Evolutionary conservation across 495 filamentous ascomycete genomes (phyloP).

Genomic region (Penicillium soppii): DNA sequence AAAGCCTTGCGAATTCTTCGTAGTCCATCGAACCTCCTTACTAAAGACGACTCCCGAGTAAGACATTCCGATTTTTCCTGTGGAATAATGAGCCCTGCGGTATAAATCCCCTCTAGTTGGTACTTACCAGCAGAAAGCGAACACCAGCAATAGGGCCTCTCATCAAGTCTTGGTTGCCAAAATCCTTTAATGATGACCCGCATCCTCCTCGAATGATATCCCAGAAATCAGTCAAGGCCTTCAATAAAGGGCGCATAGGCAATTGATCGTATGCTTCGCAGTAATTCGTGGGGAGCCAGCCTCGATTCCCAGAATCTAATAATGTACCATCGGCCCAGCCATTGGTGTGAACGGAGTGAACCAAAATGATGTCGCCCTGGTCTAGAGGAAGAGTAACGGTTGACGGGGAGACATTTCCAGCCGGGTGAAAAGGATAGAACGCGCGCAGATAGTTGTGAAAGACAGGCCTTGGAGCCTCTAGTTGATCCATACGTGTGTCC

Average conservation of each 20-base stretch:
- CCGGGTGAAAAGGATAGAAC: conserved; percentile 91
- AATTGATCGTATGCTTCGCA: conserved; percentile 91
- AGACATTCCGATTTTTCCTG: conserved; percentile 88
- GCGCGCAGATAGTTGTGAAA: conserved; percentile 96
- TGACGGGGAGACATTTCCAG: conserved; percentile 64
- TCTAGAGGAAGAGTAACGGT: conserved; percentile 87
- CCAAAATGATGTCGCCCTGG: conserved; percentile 86
- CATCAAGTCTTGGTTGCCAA: conserved; percentile 86
- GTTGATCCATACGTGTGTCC: conserved; percentile 45
- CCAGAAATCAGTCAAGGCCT: conserved; percentile 88
- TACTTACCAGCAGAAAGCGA: conserved; percentile 78
- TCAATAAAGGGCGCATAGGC: conserved; percentile 79
- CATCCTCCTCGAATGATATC: conserved; percentile 76
- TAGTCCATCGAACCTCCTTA: conserved; percentile 73
- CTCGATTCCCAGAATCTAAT: conserved; percentile 79
- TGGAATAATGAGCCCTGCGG: conserved; percentile 2
- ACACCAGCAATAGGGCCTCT: conserved; percentile 92
- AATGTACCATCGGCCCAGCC: conserved; percentile 99
- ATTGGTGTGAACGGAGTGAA: conserved; percentile 97
- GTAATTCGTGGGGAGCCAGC: conserved; percentile 98
- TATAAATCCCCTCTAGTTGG: neutral
- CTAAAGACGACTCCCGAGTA: conserved; percentile 71
- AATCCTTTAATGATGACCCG: conserved; percentile 64
- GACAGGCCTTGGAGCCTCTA: conserved; percentile 54
- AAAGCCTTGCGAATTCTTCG: conserved; percentile 81